Evolutionary conservation across 1,284 basidiomycete genomes (phyloP).

Genomic region (Sanghuangporus baumii): DNA sequence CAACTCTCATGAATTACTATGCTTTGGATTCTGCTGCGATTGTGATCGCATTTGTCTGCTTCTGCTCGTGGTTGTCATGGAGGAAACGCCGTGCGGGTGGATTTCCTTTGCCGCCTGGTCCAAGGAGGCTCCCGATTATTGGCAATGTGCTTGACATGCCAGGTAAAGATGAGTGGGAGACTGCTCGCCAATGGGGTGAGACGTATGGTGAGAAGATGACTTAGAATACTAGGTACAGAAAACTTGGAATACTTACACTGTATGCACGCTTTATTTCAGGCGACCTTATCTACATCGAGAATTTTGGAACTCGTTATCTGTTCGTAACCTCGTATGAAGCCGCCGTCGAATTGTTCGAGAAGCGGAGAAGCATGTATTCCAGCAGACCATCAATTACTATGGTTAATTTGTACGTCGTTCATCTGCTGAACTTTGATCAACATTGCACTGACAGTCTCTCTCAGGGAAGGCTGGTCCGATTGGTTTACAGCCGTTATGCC

Average conservation of each 20-base stretch:
- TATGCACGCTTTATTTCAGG: conserved; percentile 32
- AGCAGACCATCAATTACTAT: conserved; percentile 46
- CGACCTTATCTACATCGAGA: conserved; percentile 41
- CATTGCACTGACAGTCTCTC: neutral
- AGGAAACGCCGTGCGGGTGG: neutral
- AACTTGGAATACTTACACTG: neutral
- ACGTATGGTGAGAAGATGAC: conserved; percentile 13
- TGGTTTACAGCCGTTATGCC: conserved; percentile 16
- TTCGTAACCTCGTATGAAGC: conserved; percentile 51
- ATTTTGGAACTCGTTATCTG: conserved; percentile 31
- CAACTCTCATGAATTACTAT: neutral
- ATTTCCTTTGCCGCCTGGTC: conserved; percentile 16
- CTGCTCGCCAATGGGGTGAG: conserved; percentile 18
- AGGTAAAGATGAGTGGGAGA: conserved; percentile 13
- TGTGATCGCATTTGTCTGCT: neutral
- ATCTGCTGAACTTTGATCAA: no score
- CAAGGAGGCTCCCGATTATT: conserved; percentile 19
- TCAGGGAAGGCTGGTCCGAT: conserved; percentile 1
- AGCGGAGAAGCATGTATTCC: conserved; percentile 63
- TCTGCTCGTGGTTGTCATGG: neutral
- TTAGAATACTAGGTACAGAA: neutral
- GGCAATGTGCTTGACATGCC: conserved; percentile 20
- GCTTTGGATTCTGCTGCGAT: neutral
- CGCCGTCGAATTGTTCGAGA: conserved; percentile 58
- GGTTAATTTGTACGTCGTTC: conserved; percentile 35